Percentiles rank a stretch among this genome's conserved stretches.
Conservation (phyloP, 164 flowering plant genomes). For the Kalanchoe fedtschenkoi region DNA sequence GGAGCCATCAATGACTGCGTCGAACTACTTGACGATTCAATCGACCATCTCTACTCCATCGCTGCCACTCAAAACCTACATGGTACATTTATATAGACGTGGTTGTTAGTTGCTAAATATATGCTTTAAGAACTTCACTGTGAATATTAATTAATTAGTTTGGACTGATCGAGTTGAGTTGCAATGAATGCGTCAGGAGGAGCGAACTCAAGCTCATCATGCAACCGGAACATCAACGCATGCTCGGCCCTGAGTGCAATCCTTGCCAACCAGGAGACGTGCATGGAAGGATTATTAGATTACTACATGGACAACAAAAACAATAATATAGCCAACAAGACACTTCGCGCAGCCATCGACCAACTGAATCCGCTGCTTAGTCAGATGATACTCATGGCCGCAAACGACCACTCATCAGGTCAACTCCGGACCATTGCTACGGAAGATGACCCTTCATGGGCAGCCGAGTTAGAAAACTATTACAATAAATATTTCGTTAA, state of each 20-base stretch:
- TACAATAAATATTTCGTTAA: background rate
- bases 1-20: background rate
- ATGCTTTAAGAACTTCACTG: no score
- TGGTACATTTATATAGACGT: no score
- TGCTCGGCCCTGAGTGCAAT: slow-evolving; percentile 1
- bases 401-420: background rate
- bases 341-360: background rate
- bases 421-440: background rate
- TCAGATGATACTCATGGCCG: background rate
- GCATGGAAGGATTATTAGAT: background rate
- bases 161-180: no score
- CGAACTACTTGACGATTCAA: background rate
- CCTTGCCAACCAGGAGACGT: background rate
- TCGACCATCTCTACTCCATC: slow-evolving; percentile 1
- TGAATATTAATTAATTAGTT: no score
- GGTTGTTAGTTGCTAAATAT: no score
- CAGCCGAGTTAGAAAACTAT: background rate
- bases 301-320: background rate
- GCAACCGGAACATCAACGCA: background rate
- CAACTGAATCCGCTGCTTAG: background rate
- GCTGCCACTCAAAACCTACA: background rate
- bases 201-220: background rate
- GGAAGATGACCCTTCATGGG: background rate
- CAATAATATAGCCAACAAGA: background rate
- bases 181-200: no score